Base-by-base conservation (phyloP, 495 filamentous ascomycete genomes). In the Cercophora samala region DNA sequence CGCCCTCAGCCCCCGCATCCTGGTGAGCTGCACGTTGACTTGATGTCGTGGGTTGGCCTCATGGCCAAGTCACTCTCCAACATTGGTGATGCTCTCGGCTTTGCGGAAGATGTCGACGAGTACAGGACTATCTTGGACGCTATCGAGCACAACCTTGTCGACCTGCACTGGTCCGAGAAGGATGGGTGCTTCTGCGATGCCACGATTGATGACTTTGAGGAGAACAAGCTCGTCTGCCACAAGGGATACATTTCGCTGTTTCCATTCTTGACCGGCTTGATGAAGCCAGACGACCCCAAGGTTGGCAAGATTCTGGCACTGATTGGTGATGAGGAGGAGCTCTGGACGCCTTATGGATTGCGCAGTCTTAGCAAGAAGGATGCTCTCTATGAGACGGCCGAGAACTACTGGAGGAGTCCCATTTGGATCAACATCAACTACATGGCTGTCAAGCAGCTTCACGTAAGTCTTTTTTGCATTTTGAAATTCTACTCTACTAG, bases 371-470 rank as follows among this genome's bases (percentile, higher is more conserved):
- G 93, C 77, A 90, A 90, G 81, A 86, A 85, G 66, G 90, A 95
- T 67, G 84, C 89, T 73, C 85, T 90, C 69, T 97, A 96, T 72
- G 92, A 88, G 19, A 96, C 92, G 0, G 92, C 82, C 3, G 95
- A 99, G 83, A 97, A 99, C 71, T 99, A 99, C 80, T 99, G 95
- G 95, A 83, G 93, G 63, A 92, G 93, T 64, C 95, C 95, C 6
- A 83, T 99, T 4, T 99, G 95, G 95, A 91, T 99, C 67, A 97
- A 97, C 71, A 96, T 99, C 65, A 99, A 99, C 76, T 98, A 97
- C 72, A 81, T 99, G 64, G 89, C 90, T 52, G 82, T 98, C 63
- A 84, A 86, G 69, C 86, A 90, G 72, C 86, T 99, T n/a, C 82
- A 91, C 63, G 93, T 97, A 85, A 78, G 90, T 85, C 56, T 65